Percentiles rank a stretch among this genome's conserved stretches.
phyloP scores from a whole-genome alignment of 148 eudicot genomes.

The Camellia lanceoleosa region DNA sequence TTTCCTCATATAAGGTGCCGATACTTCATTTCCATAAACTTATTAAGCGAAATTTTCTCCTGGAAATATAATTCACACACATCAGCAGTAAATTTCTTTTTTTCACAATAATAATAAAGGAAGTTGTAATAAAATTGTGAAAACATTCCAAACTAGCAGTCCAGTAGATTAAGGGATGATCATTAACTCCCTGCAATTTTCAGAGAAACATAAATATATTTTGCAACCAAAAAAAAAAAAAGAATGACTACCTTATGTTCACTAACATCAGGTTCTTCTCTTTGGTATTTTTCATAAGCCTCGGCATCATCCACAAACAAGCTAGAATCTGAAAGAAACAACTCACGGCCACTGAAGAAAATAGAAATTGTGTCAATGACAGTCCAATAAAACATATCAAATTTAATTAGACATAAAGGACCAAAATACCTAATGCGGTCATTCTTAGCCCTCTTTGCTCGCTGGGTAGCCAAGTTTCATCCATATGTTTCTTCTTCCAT shows the following conservation, averaged over 20 bases:
- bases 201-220: not conserved
- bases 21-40: not conserved
- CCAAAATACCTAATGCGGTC: constrained; percentile 63
- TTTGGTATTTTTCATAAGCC: constrained; percentile 63
- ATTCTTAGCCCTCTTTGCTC: constrained; percentile 78
- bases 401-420: not conserved
- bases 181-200: not conserved
- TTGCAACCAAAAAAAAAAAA: not conserved
- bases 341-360: constrained; percentile 68
- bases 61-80: not conserved
- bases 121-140: not conserved
- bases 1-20: not conserved
- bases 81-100: not conserved
- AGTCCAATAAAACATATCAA: constrained; percentile 5
- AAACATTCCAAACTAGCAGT: constrained; percentile 4
- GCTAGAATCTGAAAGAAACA: constrained; percentile 75
- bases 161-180: not conserved
- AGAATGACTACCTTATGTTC: constrained; percentile 46
- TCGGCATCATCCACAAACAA: constrained; percentile 73
- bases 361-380: constrained; percentile 9
- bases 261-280: constrained; percentile 42
- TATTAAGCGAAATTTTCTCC: not conserved
- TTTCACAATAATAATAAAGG: not conserved
- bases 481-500: constrained; percentile 67
- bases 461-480: constrained; percentile 60